Evolutionary conservation across 163 green algal species (phyloP), one percentile per base, ranked within the genome.

Genomic region (Picocystis sp.): DNA sequence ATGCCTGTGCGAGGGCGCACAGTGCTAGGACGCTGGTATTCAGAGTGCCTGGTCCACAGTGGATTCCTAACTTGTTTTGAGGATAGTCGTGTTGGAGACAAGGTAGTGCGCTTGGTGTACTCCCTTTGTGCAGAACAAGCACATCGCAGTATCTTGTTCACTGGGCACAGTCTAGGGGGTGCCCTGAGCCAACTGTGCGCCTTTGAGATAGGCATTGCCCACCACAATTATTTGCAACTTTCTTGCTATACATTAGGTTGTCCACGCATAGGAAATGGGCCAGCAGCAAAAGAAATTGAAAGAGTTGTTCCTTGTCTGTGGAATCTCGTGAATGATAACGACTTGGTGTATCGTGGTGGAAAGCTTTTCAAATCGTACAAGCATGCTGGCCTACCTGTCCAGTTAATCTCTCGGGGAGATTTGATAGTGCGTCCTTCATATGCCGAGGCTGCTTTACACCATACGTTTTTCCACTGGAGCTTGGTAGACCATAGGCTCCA

Each of bases 231-330:
- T 8, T 38, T 8, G 5, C 3, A 53, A 3, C 5, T 67, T 9
- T 25, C 41, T 9, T 66, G 56, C 43, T 81, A 74, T 57, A 92
- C 79, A 0, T 93, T 83, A 65, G 84, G 84, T 1, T 70, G 69
- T 1, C 84, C 84, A 6, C 76, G 84, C 6, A 75, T 92, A 3
- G 84, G 84, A 60, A 92, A 94, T 62, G 14, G 54, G 29, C 29
- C 43, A 21, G 63, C 60, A 50, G 61, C 48, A 19, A 5, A 11
- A 11, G 48, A 54, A 21, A 48, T 56, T 35, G 50, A 66, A 21
- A 15, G 1, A 9, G 11, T 24, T 2, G 61, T 68, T 1, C 56
- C 55, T 0, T 50, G 58, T 34, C 60, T 56, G 21, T 68, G 61
- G 61, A 45, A 57, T 51, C 47, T 68, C 43, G 63, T 68, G 47